A percentile compares a stretch with the other conserved stretches of the same genome.
Evolutionary conservation across 1,284 basidiomycete genomes (phyloP).

Genomic region (Ceratobasidium sp.): DNA sequence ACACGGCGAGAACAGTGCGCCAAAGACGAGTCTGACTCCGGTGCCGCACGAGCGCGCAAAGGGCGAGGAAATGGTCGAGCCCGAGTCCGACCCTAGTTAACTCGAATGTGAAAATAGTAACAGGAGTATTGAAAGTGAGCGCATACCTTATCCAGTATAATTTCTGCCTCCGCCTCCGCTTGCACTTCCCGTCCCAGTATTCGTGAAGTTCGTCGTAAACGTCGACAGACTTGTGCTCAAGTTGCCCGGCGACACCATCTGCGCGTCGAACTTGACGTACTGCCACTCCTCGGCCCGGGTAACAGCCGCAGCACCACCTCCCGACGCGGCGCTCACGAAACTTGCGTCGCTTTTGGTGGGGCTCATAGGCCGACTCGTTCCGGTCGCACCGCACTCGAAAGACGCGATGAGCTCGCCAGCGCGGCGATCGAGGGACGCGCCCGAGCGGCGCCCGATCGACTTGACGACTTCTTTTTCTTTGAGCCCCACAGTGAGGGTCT

Average conservation of each 20-base stretch:
- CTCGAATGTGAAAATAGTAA: neutral
- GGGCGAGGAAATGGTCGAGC: conserved; percentile 24
- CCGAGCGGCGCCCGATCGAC: conserved; percentile 13
- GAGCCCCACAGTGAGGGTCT: neutral
- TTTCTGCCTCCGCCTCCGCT: conserved; percentile 48
- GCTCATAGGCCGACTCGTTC: neutral
- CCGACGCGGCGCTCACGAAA: conserved; percentile 24
- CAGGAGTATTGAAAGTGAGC: neutral
- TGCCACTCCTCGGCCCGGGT: neutral
- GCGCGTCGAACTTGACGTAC: neutral
- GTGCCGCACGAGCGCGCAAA: conserved; percentile 34
- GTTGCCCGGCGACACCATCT: conserved; percentile 46
- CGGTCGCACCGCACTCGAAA: conserved; percentile 65
- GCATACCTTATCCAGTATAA: conserved; percentile 29
- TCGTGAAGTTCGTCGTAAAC: conserved; percentile 20
- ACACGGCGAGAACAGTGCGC: conserved; percentile 32
- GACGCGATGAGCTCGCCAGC: conserved; percentile 74
- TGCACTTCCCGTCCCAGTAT: conserved; percentile 12
- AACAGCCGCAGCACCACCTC: neutral
- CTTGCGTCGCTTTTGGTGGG: conserved; percentile 28
- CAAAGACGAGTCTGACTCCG: conserved; percentile 36
- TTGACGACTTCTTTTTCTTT: conserved; percentile 32
- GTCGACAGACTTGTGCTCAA: conserved; percentile 24
- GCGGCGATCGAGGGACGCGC: conserved; percentile 56
- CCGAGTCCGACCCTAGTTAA: conserved; percentile 10